Percentiles rank a stretch among this genome's conserved stretches.
Evolutionary conservation across 768 basidiomycete genomes (phyloP).

Genomic region (Boletus fagicola): DNA sequence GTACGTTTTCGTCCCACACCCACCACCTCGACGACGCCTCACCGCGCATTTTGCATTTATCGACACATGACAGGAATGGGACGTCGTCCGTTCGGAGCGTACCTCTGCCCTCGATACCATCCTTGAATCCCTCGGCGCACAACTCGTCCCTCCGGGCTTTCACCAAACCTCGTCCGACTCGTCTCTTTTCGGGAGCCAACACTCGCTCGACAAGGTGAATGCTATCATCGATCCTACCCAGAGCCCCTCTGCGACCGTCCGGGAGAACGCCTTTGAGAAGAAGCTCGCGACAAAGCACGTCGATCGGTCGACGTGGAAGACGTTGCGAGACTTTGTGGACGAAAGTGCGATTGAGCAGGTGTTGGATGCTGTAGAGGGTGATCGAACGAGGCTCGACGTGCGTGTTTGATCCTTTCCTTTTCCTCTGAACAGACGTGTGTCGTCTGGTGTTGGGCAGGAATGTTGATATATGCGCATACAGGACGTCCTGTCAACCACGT

Average conservation of each 20-base stretch:
- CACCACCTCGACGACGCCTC: background rate
- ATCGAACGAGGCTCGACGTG: conserved; percentile 67
- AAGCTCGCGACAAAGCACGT: conserved; percentile 21
- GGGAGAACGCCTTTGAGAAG: conserved; percentile 21
- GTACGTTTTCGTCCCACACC: conserved; percentile 36
- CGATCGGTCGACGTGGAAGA: conserved; percentile 72
- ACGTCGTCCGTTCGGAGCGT: conserved; percentile 56
- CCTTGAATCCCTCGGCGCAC: conserved; percentile 69
- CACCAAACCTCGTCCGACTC: conserved; percentile 64
- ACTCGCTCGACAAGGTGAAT: conserved; percentile 44
- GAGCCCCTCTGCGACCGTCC: conserved; percentile 33
- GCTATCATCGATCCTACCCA: conserved; percentile 39
- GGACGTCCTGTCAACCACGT: conserved; percentile 62
- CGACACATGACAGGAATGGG: conserved; percentile 59
- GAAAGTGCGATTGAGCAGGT: conserved; percentile 78
- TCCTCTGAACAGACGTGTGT: no score
- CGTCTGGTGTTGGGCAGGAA: background rate
- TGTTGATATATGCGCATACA: conserved; percentile 27
- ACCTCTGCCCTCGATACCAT: conserved; percentile 63
- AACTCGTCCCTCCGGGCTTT: conserved; percentile 76
- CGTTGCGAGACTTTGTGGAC: conserved; percentile 81
- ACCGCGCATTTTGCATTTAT: background rate
- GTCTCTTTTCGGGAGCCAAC: conserved; percentile 79
- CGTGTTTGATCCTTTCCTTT: conserved; percentile 22
- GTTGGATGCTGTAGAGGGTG: conserved; percentile 69